These are phyloP conservation scores for Chlamydomonas incerta DNA, from an alignment of 139 green algal species.

Conservation along the genomic window DNA sequence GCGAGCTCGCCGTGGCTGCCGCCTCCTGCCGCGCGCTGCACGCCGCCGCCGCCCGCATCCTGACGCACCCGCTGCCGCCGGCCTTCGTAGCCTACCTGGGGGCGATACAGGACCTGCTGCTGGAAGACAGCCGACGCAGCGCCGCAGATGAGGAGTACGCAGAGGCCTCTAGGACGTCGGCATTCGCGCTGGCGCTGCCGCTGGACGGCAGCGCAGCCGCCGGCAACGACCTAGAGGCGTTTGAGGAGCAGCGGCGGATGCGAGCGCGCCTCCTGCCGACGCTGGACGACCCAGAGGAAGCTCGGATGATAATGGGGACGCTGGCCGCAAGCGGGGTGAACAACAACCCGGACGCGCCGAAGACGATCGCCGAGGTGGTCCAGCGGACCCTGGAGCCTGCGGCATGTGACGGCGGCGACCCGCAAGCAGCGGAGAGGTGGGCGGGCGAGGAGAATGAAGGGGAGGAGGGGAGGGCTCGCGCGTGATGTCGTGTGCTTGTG, in stretches of 20 bases:
- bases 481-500: no score
- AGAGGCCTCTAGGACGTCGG: not conserved
- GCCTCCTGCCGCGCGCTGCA: not conserved
- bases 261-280: no score
- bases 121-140: no score
- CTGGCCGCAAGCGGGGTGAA: no score
- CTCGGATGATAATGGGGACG: not conserved
- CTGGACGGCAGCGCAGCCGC: conserved; percentile 9
- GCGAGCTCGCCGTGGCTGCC: no score
- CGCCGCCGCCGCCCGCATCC: not conserved
- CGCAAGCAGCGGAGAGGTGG: no score
- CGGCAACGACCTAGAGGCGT: not conserved
- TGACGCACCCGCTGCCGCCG: not conserved
- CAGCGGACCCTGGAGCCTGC: no score
- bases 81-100: not conserved
- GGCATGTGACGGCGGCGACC: no score
- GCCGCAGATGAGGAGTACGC: not conserved
- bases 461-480: no score
- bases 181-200: not conserved
- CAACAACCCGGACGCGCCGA: no score
- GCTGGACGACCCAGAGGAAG: not conserved
- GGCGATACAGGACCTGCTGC: not conserved
- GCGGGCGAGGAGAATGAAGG: no score
- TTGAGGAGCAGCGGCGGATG: not conserved
- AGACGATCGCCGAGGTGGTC: no score